These are phyloP conservation scores for Camellia granthamiana DNA, from an alignment of 148 eudicot genomes.

Conservation along the genomic window DNA sequence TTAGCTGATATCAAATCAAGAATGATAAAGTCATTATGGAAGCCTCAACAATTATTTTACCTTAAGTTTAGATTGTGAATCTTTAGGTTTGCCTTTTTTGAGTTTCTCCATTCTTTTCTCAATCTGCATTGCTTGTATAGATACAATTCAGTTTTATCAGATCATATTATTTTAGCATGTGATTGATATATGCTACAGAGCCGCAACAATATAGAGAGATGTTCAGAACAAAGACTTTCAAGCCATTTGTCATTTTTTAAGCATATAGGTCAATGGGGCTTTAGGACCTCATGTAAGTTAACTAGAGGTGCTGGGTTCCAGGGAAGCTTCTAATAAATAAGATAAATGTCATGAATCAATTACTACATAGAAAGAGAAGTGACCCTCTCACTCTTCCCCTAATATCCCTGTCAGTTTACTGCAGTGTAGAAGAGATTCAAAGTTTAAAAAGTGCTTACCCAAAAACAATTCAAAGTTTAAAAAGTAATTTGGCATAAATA, in stretches of 20 bases:
- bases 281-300: not conserved
- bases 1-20: not conserved
- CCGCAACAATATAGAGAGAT: not conserved
- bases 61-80: constrained; percentile 83
- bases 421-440: not conserved
- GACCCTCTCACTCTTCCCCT: not conserved
- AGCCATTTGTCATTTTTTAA: not conserved
- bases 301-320: not conserved
- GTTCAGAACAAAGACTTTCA: constrained; percentile 8
- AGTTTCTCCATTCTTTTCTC: constrained; percentile 94
- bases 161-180: constrained; percentile 6
- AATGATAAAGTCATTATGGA: constrained; percentile 13
- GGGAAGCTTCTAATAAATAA: constrained; percentile 1
- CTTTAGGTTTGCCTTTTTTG: constrained; percentile 78
- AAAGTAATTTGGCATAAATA: not conserved
- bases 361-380: not conserved
- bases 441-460: too few species aligned
- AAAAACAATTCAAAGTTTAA: too few species aligned
- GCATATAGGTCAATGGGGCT: constrained; percentile 3
- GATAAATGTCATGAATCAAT: not conserved
- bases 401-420: not conserved
- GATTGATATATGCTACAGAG: constrained; percentile 11
- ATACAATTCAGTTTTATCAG: constrained; percentile 33
- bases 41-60: constrained; percentile 32
- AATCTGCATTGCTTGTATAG: constrained; percentile 70